A percentile compares a stretch with the other conserved stretches of the same genome.
Evolutionary conservation across 495 filamentous ascomycete species (phyloP).

Genomic region (Aspergillus kassunensis): DNA sequence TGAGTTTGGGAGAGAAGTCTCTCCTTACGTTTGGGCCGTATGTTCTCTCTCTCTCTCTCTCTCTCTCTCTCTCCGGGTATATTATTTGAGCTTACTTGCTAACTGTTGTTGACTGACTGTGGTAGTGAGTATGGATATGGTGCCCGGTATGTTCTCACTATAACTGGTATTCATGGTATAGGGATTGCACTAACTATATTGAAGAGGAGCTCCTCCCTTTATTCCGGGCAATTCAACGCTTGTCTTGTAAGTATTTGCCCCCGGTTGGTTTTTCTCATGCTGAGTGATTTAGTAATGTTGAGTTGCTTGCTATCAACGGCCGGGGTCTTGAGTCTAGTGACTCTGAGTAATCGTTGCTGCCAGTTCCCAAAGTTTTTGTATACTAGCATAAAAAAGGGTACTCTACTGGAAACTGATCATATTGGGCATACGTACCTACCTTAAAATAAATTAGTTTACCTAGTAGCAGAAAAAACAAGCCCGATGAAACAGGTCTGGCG

Average conservation of each 20-base stretch:
- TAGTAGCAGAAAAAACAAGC: too few species aligned
- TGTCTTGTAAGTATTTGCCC: slow-evolving; percentile 25
- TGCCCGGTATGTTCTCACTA: slow-evolving; percentile 11
- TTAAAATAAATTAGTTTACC: too few species aligned
- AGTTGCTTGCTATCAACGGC: slow-evolving; percentile 20
- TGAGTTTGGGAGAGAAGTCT: slow-evolving; percentile 23
- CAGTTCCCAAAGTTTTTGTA: too few species aligned
- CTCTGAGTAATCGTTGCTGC: slow-evolving; percentile 11
- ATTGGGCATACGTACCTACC: too few species aligned
- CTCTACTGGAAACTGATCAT: too few species aligned
- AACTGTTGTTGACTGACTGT: background rate
- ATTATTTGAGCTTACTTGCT: too few species aligned
- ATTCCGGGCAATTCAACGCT: slow-evolving; percentile 20
- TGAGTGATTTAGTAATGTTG: slow-evolving; percentile 8
- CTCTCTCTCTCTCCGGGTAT: too few species aligned
- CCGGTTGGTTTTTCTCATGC: background rate
- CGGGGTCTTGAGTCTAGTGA: slow-evolving; percentile 10
- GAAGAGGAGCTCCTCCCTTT: slow-evolving; percentile 19
- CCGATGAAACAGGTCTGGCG: too few species aligned
- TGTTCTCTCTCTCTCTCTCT: background rate
- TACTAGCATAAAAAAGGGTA: too few species aligned
- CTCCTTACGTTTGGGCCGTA: slow-evolving; percentile 24
- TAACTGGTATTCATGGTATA: background rate
- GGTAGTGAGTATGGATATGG: slow-evolving; percentile 23
- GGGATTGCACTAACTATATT: background rate